Evolutionary conservation across 2,329 filamentous ascomycete genomes (phyloP).

Genomic region (Aspergillus sp.): DNA sequence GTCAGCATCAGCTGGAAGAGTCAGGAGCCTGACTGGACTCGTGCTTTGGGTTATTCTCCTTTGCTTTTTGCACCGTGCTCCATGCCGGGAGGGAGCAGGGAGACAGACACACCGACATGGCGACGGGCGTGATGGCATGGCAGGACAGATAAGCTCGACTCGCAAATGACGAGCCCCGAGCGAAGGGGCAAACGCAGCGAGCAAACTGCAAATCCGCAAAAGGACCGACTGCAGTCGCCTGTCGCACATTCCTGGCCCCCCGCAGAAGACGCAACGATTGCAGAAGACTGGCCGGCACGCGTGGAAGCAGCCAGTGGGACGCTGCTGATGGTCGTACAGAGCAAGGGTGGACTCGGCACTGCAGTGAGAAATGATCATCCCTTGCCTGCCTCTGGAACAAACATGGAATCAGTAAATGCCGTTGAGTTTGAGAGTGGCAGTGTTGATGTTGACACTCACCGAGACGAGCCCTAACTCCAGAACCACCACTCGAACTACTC

Average conservation of each 20-base stretch:
- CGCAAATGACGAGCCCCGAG: neutral
- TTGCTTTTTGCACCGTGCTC: neutral
- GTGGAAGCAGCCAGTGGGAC: neutral
- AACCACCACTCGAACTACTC: too few species aligned
- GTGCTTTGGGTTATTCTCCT: neutral
- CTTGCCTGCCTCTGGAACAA: too few species aligned
- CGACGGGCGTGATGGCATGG: neutral
- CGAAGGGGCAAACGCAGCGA: neutral
- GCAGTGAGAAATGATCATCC: neutral
- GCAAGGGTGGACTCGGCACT: neutral
- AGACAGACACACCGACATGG: neutral
- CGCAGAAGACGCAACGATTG: neutral
- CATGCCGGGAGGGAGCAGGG: neutral
- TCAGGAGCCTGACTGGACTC: neutral
- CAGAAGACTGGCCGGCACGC: neutral
- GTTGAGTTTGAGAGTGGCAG: too few species aligned
- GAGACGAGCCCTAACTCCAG: too few species aligned
- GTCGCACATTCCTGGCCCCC: neutral
- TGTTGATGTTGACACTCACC: too few species aligned
- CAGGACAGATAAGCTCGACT: neutral
- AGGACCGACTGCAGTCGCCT: neutral
- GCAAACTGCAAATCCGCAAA: neutral
- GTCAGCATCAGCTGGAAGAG: neutral
- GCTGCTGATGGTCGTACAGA: neutral
- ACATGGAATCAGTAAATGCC: too few species aligned